Evolutionary conservation across 495 filamentous ascomycete species (phyloP).

Genomic region (Polyplosphaeria fusca): DNA sequence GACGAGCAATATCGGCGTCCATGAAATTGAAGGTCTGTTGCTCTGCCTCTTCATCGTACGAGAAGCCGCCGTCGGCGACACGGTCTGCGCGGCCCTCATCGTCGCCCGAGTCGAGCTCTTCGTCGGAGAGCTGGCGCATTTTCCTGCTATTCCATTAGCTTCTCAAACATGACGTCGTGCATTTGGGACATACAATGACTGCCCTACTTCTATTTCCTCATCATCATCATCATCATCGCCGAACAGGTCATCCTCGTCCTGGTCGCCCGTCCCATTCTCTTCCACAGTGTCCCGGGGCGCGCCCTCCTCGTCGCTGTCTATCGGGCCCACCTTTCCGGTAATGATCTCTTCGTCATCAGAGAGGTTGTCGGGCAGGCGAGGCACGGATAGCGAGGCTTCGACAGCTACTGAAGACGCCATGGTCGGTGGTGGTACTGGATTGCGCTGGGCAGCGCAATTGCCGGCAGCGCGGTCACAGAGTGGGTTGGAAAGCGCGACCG

Average conservation of each 20-base stretch:
- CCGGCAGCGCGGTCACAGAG: background rate
- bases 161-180: too few species aligned
- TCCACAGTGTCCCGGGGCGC: constrained; percentile 27
- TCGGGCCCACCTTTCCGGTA: constrained; percentile 22
- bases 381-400: constrained; percentile 21
- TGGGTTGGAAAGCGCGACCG: background rate
- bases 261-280: constrained; percentile 24
- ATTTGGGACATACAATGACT: constrained; percentile 12
- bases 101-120: constrained; percentile 77
- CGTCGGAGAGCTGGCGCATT: constrained; percentile 63
- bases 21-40: constrained; percentile 34
- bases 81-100: constrained; percentile 60
- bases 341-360: constrained; percentile 28
- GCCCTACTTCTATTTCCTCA: constrained; percentile 38
- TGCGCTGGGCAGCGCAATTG: constrained; percentile 1
- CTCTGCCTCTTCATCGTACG: constrained; percentile 16
- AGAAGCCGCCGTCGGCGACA: constrained; percentile 29
- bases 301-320: constrained; percentile 22
- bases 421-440: background rate
- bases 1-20: constrained; percentile 43
- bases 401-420: constrained; percentile 40
- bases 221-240: constrained; percentile 39
- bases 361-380: constrained; percentile 30
- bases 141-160: constrained; percentile 35
- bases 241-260: constrained; percentile 40